Evolutionary conservation across 371 early-diverging fungal species (phyloP).

Genomic region (Neoconidiobolus thromboides): DNA sequence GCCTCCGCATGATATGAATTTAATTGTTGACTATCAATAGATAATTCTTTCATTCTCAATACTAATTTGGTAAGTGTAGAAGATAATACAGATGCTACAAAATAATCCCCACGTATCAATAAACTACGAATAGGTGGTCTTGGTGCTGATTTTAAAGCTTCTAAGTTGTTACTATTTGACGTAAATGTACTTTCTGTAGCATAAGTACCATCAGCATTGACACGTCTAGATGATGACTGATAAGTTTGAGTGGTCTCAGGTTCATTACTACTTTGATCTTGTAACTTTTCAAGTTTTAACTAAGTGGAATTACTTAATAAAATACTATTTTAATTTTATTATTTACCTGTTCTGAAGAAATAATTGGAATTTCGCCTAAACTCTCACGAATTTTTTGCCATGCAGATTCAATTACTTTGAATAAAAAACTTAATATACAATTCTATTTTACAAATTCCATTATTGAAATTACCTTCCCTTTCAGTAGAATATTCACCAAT

Average conservation of each 20-base stretch:
- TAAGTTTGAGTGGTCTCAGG: conserved; percentile 19
- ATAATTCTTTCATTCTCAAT: conserved; percentile 39
- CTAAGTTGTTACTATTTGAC: conserved; percentile 22
- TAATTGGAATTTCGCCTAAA: conserved; percentile 80
- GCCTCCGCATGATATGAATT: conserved; percentile 75
- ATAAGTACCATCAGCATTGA: conserved; percentile 92
- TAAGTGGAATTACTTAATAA: no score
- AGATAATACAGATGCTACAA: conserved; percentile 69
- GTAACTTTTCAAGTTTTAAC: conserved; percentile 16
- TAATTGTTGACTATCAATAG: conserved; percentile 22
- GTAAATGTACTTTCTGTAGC: conserved; percentile 68
- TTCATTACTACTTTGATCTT: conserved; percentile 15
- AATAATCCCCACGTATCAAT: conserved; percentile 81
- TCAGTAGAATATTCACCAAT: conserved; percentile 80
- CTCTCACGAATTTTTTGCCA: conserved; percentile 61
- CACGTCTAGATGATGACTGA: conserved; percentile 38
- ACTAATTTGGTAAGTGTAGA: conserved; percentile 78
- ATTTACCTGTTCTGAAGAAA: conserved; percentile 55
- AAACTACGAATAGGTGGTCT: conserved; percentile 63
- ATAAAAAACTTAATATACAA: no score
- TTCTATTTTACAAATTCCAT: no score
- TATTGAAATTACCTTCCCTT: not conserved
- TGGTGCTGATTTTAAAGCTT: conserved; percentile 40
- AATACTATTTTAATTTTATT: no score
- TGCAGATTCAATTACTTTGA: conserved; percentile 56